These are phyloP conservation scores for Yamadazyma scolyti DNA, from an alignment of 805 yeast genomes.

Conservation along the genomic window DNA sequence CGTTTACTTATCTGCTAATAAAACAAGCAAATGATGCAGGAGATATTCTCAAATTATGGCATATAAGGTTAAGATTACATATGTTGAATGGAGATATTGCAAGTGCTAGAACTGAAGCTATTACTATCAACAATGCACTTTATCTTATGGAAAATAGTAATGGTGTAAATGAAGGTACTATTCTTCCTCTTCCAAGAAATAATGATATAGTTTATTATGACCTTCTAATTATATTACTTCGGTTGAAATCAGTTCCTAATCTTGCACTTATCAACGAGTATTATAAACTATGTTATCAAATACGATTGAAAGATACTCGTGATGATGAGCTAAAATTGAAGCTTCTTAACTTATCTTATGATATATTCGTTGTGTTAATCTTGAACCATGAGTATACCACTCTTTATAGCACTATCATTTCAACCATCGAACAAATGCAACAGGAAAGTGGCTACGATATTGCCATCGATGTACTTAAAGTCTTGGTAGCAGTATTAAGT, in stretches of 20 bases:
- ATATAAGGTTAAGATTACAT: conserved; percentile 27
- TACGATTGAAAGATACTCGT: conserved; percentile 18
- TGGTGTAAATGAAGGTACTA: conserved; percentile 10
- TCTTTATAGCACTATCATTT: no score
- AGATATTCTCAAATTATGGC: conserved; percentile 28
- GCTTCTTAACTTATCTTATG: conserved; percentile 29
- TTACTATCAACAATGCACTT: conserved; percentile 31
- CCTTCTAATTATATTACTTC: conserved; percentile 30
- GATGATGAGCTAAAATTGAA: conserved; percentile 8
- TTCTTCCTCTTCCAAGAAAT: conserved; percentile 36
- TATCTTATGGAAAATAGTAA: conserved; percentile 27
- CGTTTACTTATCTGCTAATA: conserved; percentile 7
- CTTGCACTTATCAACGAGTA: conserved; percentile 39
- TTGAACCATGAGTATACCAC: conserved; percentile 28
- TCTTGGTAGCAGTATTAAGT: no score
- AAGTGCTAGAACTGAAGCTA: conserved; percentile 34
- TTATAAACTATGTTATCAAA: conserved; percentile 40
- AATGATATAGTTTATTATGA: conserved; percentile 24
- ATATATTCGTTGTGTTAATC: conserved; percentile 24
- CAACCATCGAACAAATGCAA: no score
- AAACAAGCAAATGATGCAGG: no score
- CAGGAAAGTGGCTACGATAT: no score
- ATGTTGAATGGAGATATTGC: conserved; percentile 27
- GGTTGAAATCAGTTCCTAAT: conserved; percentile 43
- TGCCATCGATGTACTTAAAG: no score